phyloP scores from a whole-genome alignment of 2,329 filamentous ascomycete species.

The Westerdykella sp. region DNA sequence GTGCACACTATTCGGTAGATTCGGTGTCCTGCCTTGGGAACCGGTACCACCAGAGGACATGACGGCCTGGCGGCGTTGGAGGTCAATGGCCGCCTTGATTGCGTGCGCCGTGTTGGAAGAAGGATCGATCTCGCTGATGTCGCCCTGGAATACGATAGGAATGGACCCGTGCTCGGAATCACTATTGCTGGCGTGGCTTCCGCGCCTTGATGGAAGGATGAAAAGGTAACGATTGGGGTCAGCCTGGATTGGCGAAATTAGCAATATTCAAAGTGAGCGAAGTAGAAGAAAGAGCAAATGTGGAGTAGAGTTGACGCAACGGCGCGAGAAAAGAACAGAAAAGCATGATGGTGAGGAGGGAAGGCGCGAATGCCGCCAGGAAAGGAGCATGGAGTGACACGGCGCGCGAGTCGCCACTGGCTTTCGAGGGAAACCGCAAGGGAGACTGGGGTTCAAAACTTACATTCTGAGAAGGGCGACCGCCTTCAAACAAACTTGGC shows the following conservation, averaged over 20 bases:
- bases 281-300: constrained; percentile 1
- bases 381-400: constrained; percentile 7
- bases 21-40: neutral
- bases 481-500: constrained; percentile 12
- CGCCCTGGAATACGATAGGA: constrained; percentile 22
- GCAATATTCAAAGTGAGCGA: neutral
- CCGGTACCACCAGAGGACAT: neutral
- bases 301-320: constrained; percentile 6
- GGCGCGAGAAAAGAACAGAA: constrained; percentile 1
- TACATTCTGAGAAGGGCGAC: constrained; percentile 29
- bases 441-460: constrained; percentile 8
- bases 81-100: constrained; percentile 3
- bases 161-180: constrained; percentile 16
- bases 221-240: constrained; percentile 21
- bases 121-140: constrained; percentile 16
- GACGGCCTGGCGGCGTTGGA: neutral
- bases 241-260: constrained; percentile 11
- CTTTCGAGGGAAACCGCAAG: no score
- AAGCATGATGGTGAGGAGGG: neutral
- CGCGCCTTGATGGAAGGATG: constrained; percentile 9
- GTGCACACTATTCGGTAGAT: neutral
- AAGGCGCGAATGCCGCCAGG: neutral
- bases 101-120: constrained; percentile 8
- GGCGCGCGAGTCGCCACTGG: no score
- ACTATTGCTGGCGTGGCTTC: constrained; percentile 3